Base-by-base conservation (phyloP, 208 protist species). In the Histomonas meleagridis region DNA sequence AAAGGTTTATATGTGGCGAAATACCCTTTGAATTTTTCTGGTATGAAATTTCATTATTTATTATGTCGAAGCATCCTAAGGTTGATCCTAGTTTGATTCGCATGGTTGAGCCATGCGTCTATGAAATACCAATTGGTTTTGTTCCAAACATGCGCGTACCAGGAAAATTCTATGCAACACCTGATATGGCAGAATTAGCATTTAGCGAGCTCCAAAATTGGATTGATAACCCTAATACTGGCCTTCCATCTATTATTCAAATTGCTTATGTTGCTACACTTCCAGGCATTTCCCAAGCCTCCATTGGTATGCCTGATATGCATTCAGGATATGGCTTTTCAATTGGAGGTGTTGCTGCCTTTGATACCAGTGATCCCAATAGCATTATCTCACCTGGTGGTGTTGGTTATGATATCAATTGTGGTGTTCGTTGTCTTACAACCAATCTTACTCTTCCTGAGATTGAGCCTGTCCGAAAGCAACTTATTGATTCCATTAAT, bases 341-440 rank as follows among this genome's bases (percentile, higher is more conserved):
- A 5, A 97, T 97, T 62, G 96, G 96, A 48, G 96, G 96, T 92
- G 96, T 97, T 9, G 96, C 95, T 23, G 96, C 96, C n/a, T 95
- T 97, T 23, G 95, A 97, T 93, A 95, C 96, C 70, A 93, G 93
- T 12, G 93, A 97, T 81, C 94, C 95, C 7, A 69, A 95, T 5
- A 93, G 95, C 0, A 92, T 97, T n/a, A 95, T 97, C 1, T 97
- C 95, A n/a, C 96, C 96, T 10, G 94, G 95, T 32, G 95, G 95
- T 51, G 94, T 96, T 16, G 95, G 96, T 23, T 97, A 96, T 92
- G 96, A 97, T 93, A 97, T 97, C 65, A 97, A 97, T 92, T 97
- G 96, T 93, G 96, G 96, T 60, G 96, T 97, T 18, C 94, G 96
- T 28, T 90, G 97, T 0, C 1, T 97, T 0, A 91, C 95, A 46